Percentiles rank a stretch among this genome's conserved stretches.
phyloP scores from a whole-genome alignment of 352 stramenopile species.

The Globisporangium middletonii region DNA sequence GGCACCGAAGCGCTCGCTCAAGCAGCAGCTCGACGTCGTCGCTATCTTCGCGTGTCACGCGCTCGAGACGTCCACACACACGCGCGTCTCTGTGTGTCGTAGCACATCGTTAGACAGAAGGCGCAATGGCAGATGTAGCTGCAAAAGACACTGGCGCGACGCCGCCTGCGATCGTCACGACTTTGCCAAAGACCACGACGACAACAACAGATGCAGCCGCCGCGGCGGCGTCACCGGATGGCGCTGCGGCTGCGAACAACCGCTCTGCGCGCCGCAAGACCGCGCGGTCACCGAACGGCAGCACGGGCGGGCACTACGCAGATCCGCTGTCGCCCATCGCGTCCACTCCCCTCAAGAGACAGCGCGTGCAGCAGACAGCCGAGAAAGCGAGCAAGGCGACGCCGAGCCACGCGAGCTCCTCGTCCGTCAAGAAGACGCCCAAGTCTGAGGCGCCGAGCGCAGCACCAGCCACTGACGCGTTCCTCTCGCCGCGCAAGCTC shows the following conservation, averaged over 20 bases:
- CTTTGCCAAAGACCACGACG: not conserved
- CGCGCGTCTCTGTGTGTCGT: too few species aligned
- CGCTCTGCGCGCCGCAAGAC: constrained; percentile 7
- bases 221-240: constrained; percentile 8
- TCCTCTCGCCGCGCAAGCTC: constrained; percentile 64
- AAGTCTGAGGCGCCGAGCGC: not conserved
- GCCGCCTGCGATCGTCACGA: constrained; percentile 14
- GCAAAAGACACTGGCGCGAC: constrained; percentile 1
- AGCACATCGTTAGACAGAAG: too few species aligned
- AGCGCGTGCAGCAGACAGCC: constrained; percentile 28
- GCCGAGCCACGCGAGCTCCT: constrained; percentile 19
- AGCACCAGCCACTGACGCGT: constrained; percentile 24
- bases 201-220: too few species aligned
- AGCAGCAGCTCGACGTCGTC: too few species aligned
- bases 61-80: too few species aligned
- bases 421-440: constrained; percentile 19
- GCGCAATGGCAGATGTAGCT: constrained; percentile 10
- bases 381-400: constrained; percentile 29
- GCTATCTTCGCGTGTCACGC: too few species aligned
- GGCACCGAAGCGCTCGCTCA: too few species aligned
- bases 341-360: constrained; percentile 78
- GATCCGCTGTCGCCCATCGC: constrained; percentile 79
- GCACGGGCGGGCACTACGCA: constrained; percentile 51
- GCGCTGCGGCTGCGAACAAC: constrained; percentile 4
- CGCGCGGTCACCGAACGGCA: not conserved